phyloP scores from a whole-genome alignment of 305 asterid species.

The Plantago rigida region DNA sequence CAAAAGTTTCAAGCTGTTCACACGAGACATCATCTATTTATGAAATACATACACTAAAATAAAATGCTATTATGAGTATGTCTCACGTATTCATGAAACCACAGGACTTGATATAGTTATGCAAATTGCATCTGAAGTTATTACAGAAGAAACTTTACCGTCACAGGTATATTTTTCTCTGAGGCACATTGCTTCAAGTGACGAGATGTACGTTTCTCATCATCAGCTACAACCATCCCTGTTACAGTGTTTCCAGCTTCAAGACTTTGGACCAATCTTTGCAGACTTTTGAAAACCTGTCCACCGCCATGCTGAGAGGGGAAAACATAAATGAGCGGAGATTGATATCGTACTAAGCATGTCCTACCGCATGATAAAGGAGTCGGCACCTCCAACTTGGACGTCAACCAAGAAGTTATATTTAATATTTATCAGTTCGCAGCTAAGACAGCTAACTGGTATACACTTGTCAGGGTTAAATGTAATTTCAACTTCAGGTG shows the following conservation, averaged over 20 bases:
- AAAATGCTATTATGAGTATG: not conserved
- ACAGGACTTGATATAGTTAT: not conserved
- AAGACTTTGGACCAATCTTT: constrained; percentile 46
- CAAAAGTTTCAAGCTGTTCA: constrained; percentile 13
- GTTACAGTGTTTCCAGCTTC: constrained; percentile 45
- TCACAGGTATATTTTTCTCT: constrained; percentile 51
- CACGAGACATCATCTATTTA: not conserved
- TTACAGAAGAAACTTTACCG: constrained; percentile 38
- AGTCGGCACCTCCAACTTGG: no score
- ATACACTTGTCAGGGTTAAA: no score
- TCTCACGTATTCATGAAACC: not conserved
- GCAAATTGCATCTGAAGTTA: not conserved
- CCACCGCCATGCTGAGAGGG: constrained; percentile 69
- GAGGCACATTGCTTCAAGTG: constrained; percentile 68
- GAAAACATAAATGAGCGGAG: constrained; percentile 21
- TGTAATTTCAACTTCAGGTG: no score
- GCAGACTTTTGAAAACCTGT: constrained; percentile 59
- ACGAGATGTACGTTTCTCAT: constrained; percentile 48
- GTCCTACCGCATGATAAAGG: not conserved
- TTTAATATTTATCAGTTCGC: no score
- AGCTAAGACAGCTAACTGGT: no score
- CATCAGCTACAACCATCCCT: constrained; percentile 52
- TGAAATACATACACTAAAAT: not conserved
- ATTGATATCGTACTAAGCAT: constrained; percentile 6
- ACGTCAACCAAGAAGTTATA: no score